phyloP scores from a whole-genome alignment of 192 early-diverging fungal species.

The Chytriomyces hyalinus region DNA sequence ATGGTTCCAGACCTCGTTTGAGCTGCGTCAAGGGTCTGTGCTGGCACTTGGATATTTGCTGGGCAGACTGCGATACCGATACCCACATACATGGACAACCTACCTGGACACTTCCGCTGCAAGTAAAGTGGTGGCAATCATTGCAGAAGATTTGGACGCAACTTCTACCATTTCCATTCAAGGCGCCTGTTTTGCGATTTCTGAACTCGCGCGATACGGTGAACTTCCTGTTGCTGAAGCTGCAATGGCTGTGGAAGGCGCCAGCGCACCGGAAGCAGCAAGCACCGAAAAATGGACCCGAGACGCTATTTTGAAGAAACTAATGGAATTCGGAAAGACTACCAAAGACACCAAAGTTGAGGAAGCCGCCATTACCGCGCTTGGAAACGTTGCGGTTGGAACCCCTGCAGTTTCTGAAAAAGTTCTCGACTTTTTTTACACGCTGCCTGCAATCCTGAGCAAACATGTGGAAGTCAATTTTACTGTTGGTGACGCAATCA shows the following conservation, averaged over 20 bases:
- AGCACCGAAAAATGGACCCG: conserved; percentile 25
- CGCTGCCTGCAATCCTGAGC: conserved; percentile 62
- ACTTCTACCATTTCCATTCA: conserved; percentile 56
- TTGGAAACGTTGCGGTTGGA: conserved; percentile 72
- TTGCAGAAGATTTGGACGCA: conserved; percentile 60
- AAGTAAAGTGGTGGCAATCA: conserved; percentile 33
- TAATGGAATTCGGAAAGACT: conserved; percentile 58
- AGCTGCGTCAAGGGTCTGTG: conserved; percentile 70
- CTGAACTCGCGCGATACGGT: conserved; percentile 73
- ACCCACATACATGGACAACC: conserved; percentile 42
- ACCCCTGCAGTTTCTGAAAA: conserved; percentile 22
- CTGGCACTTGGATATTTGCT: conserved; percentile 74
- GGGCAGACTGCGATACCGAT: conserved; percentile 65
- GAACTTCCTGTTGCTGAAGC: conserved; percentile 44
- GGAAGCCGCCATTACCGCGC: conserved; percentile 70
- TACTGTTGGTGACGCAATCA: conserved; percentile 81
- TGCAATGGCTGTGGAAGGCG: conserved; percentile 33
- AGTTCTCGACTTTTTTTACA: conserved; percentile 58
- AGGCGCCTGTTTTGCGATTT: conserved; percentile 71
- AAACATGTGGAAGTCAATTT: conserved; percentile 88
- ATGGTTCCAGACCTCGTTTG: conserved; percentile 43
- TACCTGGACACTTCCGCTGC: conserved; percentile 42
- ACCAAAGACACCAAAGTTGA: conserved; percentile 77
- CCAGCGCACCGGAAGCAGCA: background rate
- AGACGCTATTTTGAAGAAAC: conserved; percentile 48